These are phyloP conservation scores for Phaeolepiota aurea DNA, from an alignment of 768 basidiomycete species.

Conservation along the genomic window DNA sequence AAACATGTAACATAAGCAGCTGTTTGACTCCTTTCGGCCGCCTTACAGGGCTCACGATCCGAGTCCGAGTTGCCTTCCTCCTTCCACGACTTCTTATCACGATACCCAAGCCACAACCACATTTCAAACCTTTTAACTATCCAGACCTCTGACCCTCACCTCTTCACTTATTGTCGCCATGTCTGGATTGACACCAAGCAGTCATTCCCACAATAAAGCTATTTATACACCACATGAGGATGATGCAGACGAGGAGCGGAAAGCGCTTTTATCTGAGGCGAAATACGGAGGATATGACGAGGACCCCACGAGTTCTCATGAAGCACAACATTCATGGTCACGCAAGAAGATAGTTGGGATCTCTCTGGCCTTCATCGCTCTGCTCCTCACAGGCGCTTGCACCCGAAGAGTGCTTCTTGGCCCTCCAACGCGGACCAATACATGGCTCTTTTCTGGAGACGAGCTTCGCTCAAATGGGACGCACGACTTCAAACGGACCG, in stretches of 20 bases:
- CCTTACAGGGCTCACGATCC: too few relatives aligned
- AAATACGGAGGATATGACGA: slow-evolving; percentile 15
- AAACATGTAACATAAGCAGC: too few relatives aligned
- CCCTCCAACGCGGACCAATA: slow-evolving; percentile 9
- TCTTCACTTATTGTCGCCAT: too few relatives aligned
- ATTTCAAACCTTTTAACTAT: too few relatives aligned
- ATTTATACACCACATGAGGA: background rate
- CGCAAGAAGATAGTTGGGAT: slow-evolving; percentile 26
- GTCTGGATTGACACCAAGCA: too few relatives aligned
- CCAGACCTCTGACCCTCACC: too few relatives aligned
- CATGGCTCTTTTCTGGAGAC: slow-evolving; percentile 26
- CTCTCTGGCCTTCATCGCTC: slow-evolving; percentile 28
- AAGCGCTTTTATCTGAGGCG: slow-evolving; percentile 25
- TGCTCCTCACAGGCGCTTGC: slow-evolving; percentile 34
- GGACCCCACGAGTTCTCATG: slow-evolving; percentile 18
- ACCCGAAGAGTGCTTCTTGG: slow-evolving; percentile 26
- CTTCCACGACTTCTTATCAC: too few relatives aligned
- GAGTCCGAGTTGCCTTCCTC: too few relatives aligned
- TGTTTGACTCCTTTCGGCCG: too few relatives aligned
- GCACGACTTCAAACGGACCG: slow-evolving; percentile 72
- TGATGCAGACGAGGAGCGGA: slow-evolving; percentile 21
- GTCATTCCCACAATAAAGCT: too few relatives aligned
- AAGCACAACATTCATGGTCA: slow-evolving; percentile 23
- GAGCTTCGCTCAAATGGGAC: slow-evolving; percentile 69
- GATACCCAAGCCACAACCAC: too few relatives aligned